These are phyloP conservation scores for Bruguiera hainesii DNA, from an alignment of 441 rosid species.

Conservation along the genomic window DNA sequence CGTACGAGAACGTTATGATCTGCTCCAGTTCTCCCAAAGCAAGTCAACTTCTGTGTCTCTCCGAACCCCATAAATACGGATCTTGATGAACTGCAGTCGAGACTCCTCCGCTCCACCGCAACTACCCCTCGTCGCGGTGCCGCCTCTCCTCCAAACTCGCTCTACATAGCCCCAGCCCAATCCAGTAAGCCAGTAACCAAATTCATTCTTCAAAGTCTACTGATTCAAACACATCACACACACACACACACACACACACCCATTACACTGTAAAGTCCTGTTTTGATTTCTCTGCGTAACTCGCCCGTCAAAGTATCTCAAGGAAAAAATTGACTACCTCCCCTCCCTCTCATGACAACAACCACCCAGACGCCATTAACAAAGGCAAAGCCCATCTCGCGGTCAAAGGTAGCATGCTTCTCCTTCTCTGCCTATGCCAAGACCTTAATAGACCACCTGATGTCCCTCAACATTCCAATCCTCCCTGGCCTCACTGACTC, in stretches of 20 bases:
- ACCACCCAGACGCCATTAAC: constrained; percentile 9
- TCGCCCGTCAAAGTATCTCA: too few species aligned
- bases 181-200: too few species aligned
- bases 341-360: constrained; percentile 25
- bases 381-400: constrained; percentile 1
- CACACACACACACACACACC: too few species aligned
- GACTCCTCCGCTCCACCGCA: not conserved
- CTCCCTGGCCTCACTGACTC: constrained; percentile 55
- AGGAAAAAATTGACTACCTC: too few species aligned
- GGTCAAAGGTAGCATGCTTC: constrained; percentile 45
- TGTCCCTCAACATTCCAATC: constrained; percentile 44
- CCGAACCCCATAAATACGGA: not conserved
- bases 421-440: constrained; percentile 68
- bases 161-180: not conserved
- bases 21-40: too few species aligned
- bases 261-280: too few species aligned
- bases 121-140: not conserved
- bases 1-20: too few species aligned
- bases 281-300: too few species aligned
- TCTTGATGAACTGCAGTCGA: constrained; percentile 1
- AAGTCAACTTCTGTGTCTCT: constrained; percentile 9
- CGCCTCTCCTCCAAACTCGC: constrained; percentile 9
- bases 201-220: not conserved
- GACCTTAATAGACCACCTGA: constrained; percentile 46
- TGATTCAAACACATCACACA: not conserved